phyloP scores from a whole-genome alignment of 2,329 filamentous ascomycete species.

The Fusarium sp. region DNA sequence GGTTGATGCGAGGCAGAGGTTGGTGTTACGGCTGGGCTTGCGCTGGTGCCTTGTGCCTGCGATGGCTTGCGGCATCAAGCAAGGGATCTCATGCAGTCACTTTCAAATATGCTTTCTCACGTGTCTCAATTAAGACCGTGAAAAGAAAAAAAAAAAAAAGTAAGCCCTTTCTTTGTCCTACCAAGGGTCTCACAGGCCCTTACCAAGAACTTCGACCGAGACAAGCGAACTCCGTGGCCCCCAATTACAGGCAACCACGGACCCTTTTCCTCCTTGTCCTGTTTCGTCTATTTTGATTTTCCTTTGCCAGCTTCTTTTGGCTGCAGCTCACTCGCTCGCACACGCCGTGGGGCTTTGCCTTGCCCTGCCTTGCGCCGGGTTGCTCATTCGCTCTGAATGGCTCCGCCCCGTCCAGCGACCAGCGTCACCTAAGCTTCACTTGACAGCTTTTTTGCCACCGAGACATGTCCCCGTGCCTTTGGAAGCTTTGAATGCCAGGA shows the following conservation, averaged over 20 bases:
- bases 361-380: slow-evolving; percentile 31
- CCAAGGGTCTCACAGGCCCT: not conserved
- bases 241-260: slow-evolving; percentile 36
- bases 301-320: slow-evolving; percentile 8
- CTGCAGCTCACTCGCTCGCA: slow-evolving; percentile 32
- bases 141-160: slow-evolving; percentile 10
- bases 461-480: slow-evolving; percentile 19
- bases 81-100: slow-evolving; percentile 37
- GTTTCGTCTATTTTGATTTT: slow-evolving; percentile 32
- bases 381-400: slow-evolving; percentile 28
- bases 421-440: slow-evolving; percentile 32
- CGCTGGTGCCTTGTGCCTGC: slow-evolving; percentile 25
- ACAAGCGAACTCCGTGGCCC: slow-evolving; percentile 26
- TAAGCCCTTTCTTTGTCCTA: slow-evolving; percentile 8
- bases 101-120: slow-evolving; percentile 5
- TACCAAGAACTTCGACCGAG: slow-evolving; percentile 2
- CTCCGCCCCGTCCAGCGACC: slow-evolving; percentile 38
- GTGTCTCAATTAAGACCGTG: slow-evolving; percentile 27
- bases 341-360: slow-evolving; percentile 40
- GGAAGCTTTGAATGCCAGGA: slow-evolving; percentile 21
- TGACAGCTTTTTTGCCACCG: slow-evolving; percentile 34
- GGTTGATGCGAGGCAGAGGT: slow-evolving; percentile 14
- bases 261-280: slow-evolving; percentile 9
- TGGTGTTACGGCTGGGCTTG: slow-evolving; percentile 9
- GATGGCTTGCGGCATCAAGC: slow-evolving; percentile 19